Base-by-base conservation (phyloP, 2,329 filamentous ascomycete species). In the Colletotrichum tanaceti region DNA sequence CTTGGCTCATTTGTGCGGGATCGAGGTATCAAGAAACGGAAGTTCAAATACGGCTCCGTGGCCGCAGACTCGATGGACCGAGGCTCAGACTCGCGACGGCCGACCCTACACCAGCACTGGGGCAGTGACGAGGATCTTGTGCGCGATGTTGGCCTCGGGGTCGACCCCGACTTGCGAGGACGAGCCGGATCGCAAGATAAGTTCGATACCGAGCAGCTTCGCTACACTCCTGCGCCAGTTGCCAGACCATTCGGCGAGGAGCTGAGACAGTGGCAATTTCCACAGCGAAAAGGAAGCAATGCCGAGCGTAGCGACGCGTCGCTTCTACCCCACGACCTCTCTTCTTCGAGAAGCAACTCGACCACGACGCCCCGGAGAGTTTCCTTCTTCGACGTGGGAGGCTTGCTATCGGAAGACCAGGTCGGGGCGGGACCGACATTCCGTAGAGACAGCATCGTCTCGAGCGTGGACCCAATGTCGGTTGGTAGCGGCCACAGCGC, bases 101-200 rank as follows among this genome's bases (percentile, higher is more conserved):
- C 82, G 71, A 84, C 85, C 13, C 70, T 90, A 52, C 81, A 90
- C 68, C 87, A 88, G 58, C 88, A 92, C 64, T 95, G 92, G 90
- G 94, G 93, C 50, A 97, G 93, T 73, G 95, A 98, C 74, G 94
- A 97, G 75, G 93, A 98, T 76, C 86, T 98, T 1, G 93, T 97
- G 5, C 85, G 91, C 58, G 92, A 90, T 69, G 75, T 97, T 4
- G 94, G 95, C 9, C 88, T 95, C 46, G 87, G 91, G 14, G 85
- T 89, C 4, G 82, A 86, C 46, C 83, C 83, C 1, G 82, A 86
- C 63, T 75, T 90, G 20, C 83, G 85, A 39, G 79, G 82, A 13
- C 74, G 72, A 2, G 77, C 75, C 18, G 71, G 74, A 3, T 66
- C 71, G 13, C 64, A 64, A 28, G 61, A 68, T 3, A 70, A 71